Percentiles rank a stretch among this genome's conserved stretches.
phyloP scores from a whole-genome alignment of 2,329 filamentous ascomycete genomes.

The Aspergillus fijiensis region DNA sequence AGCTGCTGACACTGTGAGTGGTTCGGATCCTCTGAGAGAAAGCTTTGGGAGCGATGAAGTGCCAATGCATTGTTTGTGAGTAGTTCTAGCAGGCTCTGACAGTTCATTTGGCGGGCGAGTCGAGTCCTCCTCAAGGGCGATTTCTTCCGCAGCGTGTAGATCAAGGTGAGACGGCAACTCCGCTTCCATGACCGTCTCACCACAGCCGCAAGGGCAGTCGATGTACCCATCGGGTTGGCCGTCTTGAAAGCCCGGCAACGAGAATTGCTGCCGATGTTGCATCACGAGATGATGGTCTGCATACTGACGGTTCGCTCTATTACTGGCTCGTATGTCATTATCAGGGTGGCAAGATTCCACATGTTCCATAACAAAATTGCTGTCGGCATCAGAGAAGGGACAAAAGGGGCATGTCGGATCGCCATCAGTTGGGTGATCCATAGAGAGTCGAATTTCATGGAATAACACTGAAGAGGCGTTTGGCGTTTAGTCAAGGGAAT shows the following conservation, averaged over 20 bases:
- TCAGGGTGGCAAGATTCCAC: constrained; percentile 48
- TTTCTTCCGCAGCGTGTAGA: constrained; percentile 55
- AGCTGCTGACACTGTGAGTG: not conserved
- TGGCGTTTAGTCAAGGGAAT: not conserved
- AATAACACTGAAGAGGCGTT: not conserved
- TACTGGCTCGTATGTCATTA: constrained; percentile 27
- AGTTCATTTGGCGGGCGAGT: not conserved
- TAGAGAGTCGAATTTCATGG: constrained; percentile 1
- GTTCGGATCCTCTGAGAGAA: not conserved
- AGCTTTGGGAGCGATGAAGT: not conserved
- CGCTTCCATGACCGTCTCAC: constrained; percentile 54
- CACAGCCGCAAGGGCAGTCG: constrained; percentile 60
- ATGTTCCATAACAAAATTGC: constrained; percentile 44
- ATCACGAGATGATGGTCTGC: not conserved
- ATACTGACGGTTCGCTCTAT: constrained; percentile 15
- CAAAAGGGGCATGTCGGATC: constrained; percentile 46
- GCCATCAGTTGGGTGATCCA: constrained; percentile 19
- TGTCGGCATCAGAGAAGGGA: constrained; percentile 41
- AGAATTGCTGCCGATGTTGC: constrained; percentile 4
- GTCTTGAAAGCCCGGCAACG: constrained; percentile 3
- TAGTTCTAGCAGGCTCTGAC: not conserved
- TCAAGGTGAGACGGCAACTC: constrained; percentile 62
- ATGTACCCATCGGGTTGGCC: constrained; percentile 41
- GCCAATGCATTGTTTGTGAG: not conserved
- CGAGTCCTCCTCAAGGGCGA: constrained; percentile 43